Conservation (phyloP, 108 stramenopile species). For the Mediolabrus comicus region DNA sequence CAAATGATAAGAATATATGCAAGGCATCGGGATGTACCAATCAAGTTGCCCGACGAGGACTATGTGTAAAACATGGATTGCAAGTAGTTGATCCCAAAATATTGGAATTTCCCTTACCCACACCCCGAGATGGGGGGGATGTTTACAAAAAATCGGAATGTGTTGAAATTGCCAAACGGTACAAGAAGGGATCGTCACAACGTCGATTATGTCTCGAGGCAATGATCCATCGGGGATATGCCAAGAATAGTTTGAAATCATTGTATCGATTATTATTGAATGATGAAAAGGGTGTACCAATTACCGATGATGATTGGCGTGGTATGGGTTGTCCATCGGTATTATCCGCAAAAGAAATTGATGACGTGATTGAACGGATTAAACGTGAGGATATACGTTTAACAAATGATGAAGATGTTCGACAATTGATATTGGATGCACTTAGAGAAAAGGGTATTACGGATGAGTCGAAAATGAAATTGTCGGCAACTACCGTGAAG, state of each 20-base stretch:
- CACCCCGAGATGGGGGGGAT: constrained; percentile 1
- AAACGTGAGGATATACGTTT: neutral
- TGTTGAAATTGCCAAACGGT: neutral
- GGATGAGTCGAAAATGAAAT: neutral
- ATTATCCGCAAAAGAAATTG: constrained; percentile 1
- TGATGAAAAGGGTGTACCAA: neutral
- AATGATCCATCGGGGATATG: constrained; percentile 2
- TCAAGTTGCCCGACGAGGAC: neutral
- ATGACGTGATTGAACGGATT: constrained; percentile 3
- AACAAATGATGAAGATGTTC: neutral
- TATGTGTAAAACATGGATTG: neutral
- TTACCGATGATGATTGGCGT: neutral
- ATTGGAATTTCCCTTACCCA: neutral
- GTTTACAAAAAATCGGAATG: constrained; percentile 1
- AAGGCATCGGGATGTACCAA: neutral
- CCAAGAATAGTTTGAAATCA: neutral
- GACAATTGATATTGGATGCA: neutral
- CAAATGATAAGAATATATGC: neutral
- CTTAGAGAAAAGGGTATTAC: neutral
- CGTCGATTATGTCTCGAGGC: neutral
- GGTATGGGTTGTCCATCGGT: neutral
- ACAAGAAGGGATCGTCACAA: neutral
- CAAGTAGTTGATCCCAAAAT: neutral
- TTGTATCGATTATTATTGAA: neutral
- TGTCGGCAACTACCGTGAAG: constrained; percentile 1